Evolutionary conservation across 495 filamentous ascomycete genomes (phyloP), one percentile per base, ranked within the genome.

Genomic region (Schizothecium vesticola): DNA sequence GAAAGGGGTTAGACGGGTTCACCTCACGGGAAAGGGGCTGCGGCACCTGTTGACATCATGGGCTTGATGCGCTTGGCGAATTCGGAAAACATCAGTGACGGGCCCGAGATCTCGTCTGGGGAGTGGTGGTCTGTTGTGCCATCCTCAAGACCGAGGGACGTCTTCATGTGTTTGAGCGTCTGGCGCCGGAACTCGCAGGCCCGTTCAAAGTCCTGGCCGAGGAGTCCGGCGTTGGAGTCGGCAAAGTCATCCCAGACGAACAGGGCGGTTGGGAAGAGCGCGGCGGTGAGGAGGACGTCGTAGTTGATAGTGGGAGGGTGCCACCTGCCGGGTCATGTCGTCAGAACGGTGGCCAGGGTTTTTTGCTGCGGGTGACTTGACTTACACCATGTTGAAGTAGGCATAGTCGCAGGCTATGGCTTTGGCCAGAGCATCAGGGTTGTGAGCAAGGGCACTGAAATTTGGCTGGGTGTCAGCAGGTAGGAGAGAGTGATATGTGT

Each of bases 371-470:
- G 31, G 31, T 43, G 36, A 8, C 13, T 33, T 43, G 12, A 55
- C 31, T 64, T 16, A 64, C 62, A 64, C 8, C n/a, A 64, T 19
- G 62, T 11, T 64, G 62, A 64, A 64, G 3, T 51, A 33, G 11
- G 62, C 62, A 28, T 22, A 64, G 22, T 64, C 62, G 13, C 43
- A 21, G 29, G 11, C 21, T 33, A 28, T 64, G 31, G 62, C 62
- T 26, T 64, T 64, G n/a, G 13, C 1, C 1, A 43, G 33, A 7
- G 21, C 21, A 1, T 64, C 29, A 2, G 29, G 62, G 62, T 29
- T 64, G 12, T 64, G n/a, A 2, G 2, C 16, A 13, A 64, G 62
- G 22, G 36, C 62, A 6, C 33, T 64, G 22, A 3, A 1, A 0
- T 43, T 23, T n/a, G 6, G n/a, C 0, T 16, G 2, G 19, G 21